A percentile compares a stretch with the other conserved stretches of the same genome.
Evolutionary conservation across 805 yeast species (phyloP).

Genomic region (Naumovozyma baii): DNA sequence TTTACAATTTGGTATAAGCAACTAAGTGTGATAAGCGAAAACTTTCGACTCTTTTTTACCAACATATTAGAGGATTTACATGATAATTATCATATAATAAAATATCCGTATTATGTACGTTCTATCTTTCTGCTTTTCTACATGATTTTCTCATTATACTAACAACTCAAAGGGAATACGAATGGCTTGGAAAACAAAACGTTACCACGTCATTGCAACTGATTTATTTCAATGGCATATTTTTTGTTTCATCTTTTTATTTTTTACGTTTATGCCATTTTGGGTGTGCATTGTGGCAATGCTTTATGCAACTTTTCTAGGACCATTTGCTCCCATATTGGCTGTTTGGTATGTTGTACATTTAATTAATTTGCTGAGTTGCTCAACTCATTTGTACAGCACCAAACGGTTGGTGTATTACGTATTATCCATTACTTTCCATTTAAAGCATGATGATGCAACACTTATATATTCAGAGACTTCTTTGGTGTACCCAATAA

Average conservation of each 20-base stretch:
- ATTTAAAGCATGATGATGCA: neutral
- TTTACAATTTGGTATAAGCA: neutral
- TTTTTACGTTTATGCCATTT: neutral
- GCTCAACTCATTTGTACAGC: neutral
- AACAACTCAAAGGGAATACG: neutral
- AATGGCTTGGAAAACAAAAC: no score
- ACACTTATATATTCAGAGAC: neutral
- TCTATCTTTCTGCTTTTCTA: no score
- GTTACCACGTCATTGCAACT: no score
- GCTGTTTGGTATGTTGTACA: neutral
- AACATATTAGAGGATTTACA: neutral
- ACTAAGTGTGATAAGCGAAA: neutral
- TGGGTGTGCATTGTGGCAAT: no score
- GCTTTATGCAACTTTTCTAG: no score
- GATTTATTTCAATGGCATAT: no score
- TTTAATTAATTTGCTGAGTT: neutral
- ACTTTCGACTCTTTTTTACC: neutral
- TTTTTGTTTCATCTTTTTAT: neutral
- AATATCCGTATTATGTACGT: neutral
- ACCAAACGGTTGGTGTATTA: neutral
- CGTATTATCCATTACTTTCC: neutral
- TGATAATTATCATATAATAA: neutral
- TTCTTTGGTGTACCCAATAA: neutral
- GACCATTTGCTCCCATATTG: neutral
- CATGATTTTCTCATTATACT: no score